Evolutionary conservation across 345 rosid species (phyloP), one percentile per base, ranked within the genome.

Genomic region (Pugionium cornutum): DNA sequence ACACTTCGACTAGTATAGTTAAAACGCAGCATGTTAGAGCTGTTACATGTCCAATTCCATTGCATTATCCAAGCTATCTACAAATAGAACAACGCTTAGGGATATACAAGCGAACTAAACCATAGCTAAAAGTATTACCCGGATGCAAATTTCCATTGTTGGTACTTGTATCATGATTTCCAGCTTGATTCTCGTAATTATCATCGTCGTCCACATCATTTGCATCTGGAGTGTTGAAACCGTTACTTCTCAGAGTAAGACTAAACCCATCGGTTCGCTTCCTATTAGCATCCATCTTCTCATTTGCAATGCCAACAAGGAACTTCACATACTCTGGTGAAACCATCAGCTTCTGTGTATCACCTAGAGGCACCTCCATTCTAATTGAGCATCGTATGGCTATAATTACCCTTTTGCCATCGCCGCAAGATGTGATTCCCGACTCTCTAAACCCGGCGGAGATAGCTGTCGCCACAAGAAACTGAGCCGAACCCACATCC

Each of bases 311-410:
- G 2, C 66, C 83, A 50, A 89, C 85, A 40, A 89, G 83, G 65
- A 84, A 88, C 83, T 72, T 84, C 35, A 88, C 84, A 43, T 89
- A 92, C 45, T 89, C 89, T 0, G 56, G 35, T 39, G 87, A 77
- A 50, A 89, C 97, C 67, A 86, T 68, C 25, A 88, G 30, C 71
- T 67, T 72, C 26, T 54, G 45, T 10, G 75, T 77, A 54, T 78
- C 86, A 36, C 98, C 97, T 4, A 89, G 40, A 4, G 97, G 97
- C 28, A 89, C 98, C 76, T 92, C 97, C 81, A 92, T 64, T 34
- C 98, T 70, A 11, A 89, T 86, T 9, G 98, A 89, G 35, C 96
- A 87, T 35, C 97, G 75, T 51, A 92, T 81, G 9, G 94, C 98
- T 2, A 82, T 83, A 61, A 89, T 89, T n/a, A 89, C 86, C 53